These are phyloP conservation scores for Mortierella sp. DNA, from an alignment of 371 early-diverging fungal genomes.

Conservation along the genomic window DNA sequence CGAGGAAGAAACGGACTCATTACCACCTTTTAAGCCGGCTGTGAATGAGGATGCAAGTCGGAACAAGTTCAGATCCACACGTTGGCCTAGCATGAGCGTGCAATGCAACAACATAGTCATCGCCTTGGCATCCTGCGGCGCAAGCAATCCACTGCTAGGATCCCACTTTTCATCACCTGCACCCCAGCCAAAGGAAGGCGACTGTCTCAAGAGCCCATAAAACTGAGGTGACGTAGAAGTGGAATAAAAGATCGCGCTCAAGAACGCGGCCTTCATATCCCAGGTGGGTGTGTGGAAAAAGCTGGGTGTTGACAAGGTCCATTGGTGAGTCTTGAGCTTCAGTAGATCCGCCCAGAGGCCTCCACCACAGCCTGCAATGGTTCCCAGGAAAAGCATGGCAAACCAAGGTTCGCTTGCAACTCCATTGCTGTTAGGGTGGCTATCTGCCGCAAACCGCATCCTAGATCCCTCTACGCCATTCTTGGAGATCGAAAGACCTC, in stretches of 20 bases:
- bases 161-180: too few species aligned
- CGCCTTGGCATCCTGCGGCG: conserved; percentile 41
- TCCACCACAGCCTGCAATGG: conserved; percentile 66
- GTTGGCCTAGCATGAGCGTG: conserved; percentile 40
- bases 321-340: conserved; percentile 41
- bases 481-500: conserved; percentile 59
- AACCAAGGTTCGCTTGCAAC: conserved; percentile 47
- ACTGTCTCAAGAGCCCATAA: conserved; percentile 12
- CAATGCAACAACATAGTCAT: conserved; percentile 47
- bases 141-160: conserved; percentile 20
- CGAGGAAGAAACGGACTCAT: not conserved
- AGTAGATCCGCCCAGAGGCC: conserved; percentile 59
- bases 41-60: conserved; percentile 10
- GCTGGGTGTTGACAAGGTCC: conserved; percentile 34
- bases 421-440: conserved; percentile 23
- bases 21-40: not conserved
- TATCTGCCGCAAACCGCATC: conserved; percentile 55
- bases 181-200: not conserved
- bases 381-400: conserved; percentile 64
- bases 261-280: conserved; percentile 49
- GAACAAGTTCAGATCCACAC: conserved; percentile 23
- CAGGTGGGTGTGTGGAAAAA: conserved; percentile 32
- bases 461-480: conserved; percentile 61
- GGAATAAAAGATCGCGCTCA: conserved; percentile 44
- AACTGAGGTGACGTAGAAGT: conserved; percentile 48